Conservation (phyloP, 1,139 yeast genomes). For the Kodamaea fungicola region DNA sequence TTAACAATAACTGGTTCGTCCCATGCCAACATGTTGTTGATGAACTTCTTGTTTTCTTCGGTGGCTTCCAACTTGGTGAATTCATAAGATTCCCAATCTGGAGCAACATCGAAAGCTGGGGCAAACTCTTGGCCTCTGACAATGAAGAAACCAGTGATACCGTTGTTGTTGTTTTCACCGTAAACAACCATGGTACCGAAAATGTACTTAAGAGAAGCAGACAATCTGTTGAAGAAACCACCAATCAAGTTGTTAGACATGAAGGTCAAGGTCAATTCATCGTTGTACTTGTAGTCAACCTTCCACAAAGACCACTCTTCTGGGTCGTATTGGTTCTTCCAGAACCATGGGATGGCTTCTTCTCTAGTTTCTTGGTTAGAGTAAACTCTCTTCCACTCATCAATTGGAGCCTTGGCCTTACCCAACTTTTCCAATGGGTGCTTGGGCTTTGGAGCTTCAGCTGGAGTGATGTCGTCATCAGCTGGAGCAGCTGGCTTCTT, state of each 20-base stretch:
- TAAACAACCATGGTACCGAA: slow-evolving; percentile 92
- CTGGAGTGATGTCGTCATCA: slow-evolving; percentile 32
- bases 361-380: slow-evolving; percentile 97
- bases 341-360: slow-evolving; percentile 96
- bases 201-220: slow-evolving; percentile 89
- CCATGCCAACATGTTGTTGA: slow-evolving; percentile 53
- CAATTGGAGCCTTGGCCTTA: slow-evolving; percentile 67
- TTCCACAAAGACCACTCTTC: slow-evolving; percentile 94
- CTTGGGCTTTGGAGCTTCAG: slow-evolving; percentile 64
- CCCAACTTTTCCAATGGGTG: slow-evolving; percentile 91
- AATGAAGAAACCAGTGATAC: slow-evolving; percentile 92
- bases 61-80: slow-evolving; percentile 44
- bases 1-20: slow-evolving; percentile 46
- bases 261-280: slow-evolving; percentile 93
- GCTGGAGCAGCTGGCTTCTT: slow-evolving; percentile 37
- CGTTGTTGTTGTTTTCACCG: slow-evolving; percentile 98
- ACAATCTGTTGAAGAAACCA: slow-evolving; percentile 96
- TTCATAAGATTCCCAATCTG: slow-evolving; percentile 85
- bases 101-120: slow-evolving; percentile 98
- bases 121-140: slow-evolving; percentile 89
- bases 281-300: slow-evolving; percentile 97
- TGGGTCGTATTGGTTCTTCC: slow-evolving; percentile 85
- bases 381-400: slow-evolving; percentile 96
- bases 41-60: slow-evolving; percentile 35
- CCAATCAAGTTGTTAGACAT: slow-evolving; percentile 98